phyloP scores from a whole-genome alignment of 805 yeast species.

The Suhomyces sp. region DNA sequence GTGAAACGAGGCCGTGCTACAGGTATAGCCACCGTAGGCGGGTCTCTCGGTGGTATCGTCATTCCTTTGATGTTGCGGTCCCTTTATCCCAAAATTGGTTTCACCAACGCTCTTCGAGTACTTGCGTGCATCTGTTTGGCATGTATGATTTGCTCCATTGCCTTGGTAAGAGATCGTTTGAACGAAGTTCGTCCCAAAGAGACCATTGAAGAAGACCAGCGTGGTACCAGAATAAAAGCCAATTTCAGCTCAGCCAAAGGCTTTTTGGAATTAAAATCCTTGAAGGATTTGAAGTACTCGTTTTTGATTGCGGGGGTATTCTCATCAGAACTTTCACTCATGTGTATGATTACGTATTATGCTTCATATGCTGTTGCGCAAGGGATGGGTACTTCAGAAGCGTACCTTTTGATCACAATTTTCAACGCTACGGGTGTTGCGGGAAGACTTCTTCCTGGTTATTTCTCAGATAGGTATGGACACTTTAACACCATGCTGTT shows the following conservation, averaged over 20 bases:
- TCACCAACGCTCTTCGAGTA: slow-evolving; percentile 51
- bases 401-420: slow-evolving; percentile 46
- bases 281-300: slow-evolving; percentile 38
- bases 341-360: slow-evolving; percentile 53
- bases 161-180: slow-evolving; percentile 18
- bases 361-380: slow-evolving; percentile 55
- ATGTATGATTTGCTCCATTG: slow-evolving; percentile 13
- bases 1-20: slow-evolving; percentile 21
- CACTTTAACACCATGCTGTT: slow-evolving; percentile 55
- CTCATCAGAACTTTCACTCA: slow-evolving; percentile 50
- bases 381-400: slow-evolving; percentile 44
- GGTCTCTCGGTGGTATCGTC: slow-evolving; percentile 64
- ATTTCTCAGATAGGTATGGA: slow-evolving; percentile 54
- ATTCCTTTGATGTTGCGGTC: slow-evolving; percentile 54
- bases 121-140: slow-evolving; percentile 18
- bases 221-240: slow-evolving; percentile 1
- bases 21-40: slow-evolving; percentile 45
- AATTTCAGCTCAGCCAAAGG: slow-evolving; percentile 9
- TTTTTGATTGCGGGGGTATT: slow-evolving; percentile 42
- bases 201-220: not conserved
- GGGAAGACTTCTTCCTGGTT: slow-evolving; percentile 58
- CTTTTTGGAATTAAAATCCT: slow-evolving; percentile 38
- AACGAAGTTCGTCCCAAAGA: slow-evolving; percentile 1
- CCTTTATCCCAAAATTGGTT: slow-evolving; percentile 51
- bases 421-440: slow-evolving; percentile 47